Evolutionary conservation across 495 filamentous ascomycete genomes (phyloP).

Genomic region (Pseudevernia furfuracea): DNA sequence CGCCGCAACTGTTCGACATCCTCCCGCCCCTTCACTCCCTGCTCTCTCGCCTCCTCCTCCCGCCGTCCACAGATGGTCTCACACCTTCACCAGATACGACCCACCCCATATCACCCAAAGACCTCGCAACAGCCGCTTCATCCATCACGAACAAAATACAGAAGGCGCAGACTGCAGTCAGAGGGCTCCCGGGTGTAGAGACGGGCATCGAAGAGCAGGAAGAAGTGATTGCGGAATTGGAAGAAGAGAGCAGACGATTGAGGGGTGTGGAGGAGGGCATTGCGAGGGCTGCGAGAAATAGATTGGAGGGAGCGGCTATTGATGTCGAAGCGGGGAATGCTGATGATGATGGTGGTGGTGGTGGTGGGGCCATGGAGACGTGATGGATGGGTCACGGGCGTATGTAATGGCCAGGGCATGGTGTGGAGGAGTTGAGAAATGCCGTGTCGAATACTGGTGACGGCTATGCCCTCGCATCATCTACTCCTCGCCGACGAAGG

Average conservation of each 20-base stretch:
- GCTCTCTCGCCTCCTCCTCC: slow-evolving; percentile 22
- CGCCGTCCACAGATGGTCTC: slow-evolving; percentile 14
- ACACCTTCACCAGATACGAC: slow-evolving; percentile 23
- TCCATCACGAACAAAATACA: slow-evolving; percentile 72
- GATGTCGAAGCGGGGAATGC: background rate
- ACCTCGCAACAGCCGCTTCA: slow-evolving; percentile 65
- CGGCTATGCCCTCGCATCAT: background rate
- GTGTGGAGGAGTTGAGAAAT: background rate
- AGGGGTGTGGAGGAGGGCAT: slow-evolving; percentile 35
- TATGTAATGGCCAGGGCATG: background rate
- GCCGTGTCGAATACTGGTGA: background rate
- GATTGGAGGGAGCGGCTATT: slow-evolving; percentile 33
- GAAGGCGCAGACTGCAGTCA: slow-evolving; percentile 61
- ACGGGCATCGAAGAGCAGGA: slow-evolving; percentile 71
- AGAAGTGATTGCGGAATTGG: slow-evolving; percentile 67
- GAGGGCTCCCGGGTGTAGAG: slow-evolving; percentile 64
- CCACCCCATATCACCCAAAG: slow-evolving; percentile 60
- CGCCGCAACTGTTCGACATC: slow-evolving; percentile 67
- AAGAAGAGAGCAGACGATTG: slow-evolving; percentile 56
- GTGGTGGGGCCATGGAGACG: slow-evolving; percentile 9
- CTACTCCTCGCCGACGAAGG: background rate
- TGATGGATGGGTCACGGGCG: background rate
- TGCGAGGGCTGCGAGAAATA: background rate
- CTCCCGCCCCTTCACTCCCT: slow-evolving; percentile 49
- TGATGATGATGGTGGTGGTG: too few species aligned